Conservation (phyloP, 2,329 filamentous ascomycete species). For the Sclerotinia subarctica region DNA sequence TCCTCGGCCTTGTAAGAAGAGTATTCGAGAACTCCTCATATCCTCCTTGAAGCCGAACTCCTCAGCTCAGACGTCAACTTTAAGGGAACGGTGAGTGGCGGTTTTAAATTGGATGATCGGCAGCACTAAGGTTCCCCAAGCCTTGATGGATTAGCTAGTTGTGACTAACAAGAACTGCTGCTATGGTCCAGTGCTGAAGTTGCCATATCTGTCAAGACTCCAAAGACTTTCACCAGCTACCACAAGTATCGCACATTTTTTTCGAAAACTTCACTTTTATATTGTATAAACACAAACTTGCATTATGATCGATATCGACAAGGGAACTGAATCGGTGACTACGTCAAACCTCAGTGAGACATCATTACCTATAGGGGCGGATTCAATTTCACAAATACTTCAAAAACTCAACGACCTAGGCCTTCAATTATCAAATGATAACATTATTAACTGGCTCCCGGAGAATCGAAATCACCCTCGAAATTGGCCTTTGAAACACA, state of each 20-base stretch:
- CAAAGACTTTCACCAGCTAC: neutral
- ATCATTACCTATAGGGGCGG: neutral
- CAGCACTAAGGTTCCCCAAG: neutral
- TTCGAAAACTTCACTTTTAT: neutral
- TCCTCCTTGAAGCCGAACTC: neutral
- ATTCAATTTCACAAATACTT: neutral
- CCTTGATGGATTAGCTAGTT: neutral
- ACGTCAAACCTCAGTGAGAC: neutral
- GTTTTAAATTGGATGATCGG: neutral
- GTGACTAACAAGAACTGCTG: neutral
- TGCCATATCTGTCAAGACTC: neutral
- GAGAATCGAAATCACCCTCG: constrained; percentile 8
- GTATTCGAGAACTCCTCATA: neutral
- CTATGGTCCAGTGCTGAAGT: neutral
- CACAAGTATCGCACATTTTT: neutral
- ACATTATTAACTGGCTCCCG: constrained; percentile 6
- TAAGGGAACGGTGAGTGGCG: neutral
- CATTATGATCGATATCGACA: constrained; percentile 5
- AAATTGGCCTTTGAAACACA: constrained; percentile 11
- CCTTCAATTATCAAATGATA: neutral
- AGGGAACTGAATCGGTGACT: neutral
- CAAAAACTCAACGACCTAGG: constrained; percentile 6
- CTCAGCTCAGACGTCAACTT: neutral
- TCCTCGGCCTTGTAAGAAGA: neutral
- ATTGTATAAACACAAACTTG: neutral